A percentile compares a stretch with the other conserved stretches of the same genome.
Conservation (phyloP, 2,329 filamentous ascomycete species). For the Botrytis elliptica region DNA sequence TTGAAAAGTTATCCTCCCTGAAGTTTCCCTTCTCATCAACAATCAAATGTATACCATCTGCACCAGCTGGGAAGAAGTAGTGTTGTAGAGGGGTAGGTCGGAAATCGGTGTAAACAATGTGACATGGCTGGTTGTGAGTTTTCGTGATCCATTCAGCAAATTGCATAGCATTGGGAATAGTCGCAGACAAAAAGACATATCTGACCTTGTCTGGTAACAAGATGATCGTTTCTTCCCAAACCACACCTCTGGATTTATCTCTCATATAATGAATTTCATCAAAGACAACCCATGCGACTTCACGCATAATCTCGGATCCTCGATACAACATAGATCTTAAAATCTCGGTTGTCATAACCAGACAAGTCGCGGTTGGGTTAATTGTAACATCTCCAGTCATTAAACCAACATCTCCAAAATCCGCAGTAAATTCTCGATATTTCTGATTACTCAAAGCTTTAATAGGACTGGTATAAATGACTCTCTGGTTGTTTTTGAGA, state of each 20-base stretch:
- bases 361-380: constrained; percentile 94
- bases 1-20: constrained; percentile 95
- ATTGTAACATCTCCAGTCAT: constrained; percentile 99
- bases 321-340: constrained; percentile 96
- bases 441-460: constrained; percentile 99
- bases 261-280: constrained; percentile 99
- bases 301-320: constrained; percentile 98
- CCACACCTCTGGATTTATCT: constrained; percentile 89
- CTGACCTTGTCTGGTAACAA: constrained; percentile 96
- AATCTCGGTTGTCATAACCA: constrained; percentile 99
- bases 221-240: constrained; percentile 99
- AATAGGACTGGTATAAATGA: constrained; percentile 99
- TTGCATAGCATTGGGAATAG: constrained; percentile 98
- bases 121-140: constrained; percentile 94
- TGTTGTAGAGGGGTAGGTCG: constrained; percentile 94
- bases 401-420: constrained; percentile 94
- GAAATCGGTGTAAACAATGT: constrained; percentile 99
- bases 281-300: constrained; percentile 97
- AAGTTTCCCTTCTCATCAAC: constrained; percentile 97
- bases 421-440: constrained; percentile 91
- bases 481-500: constrained; percentile 93
- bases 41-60: constrained; percentile 87
- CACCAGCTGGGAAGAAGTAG: constrained; percentile 93
- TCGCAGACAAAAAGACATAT: constrained; percentile 97
- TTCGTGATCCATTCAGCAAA: constrained; percentile 99